Percentiles rank a stretch among this genome's conserved stretches.
Evolutionary conservation across 2,329 filamentous ascomycete genomes (phyloP).

Genomic region (Colletotrichum sp.): DNA sequence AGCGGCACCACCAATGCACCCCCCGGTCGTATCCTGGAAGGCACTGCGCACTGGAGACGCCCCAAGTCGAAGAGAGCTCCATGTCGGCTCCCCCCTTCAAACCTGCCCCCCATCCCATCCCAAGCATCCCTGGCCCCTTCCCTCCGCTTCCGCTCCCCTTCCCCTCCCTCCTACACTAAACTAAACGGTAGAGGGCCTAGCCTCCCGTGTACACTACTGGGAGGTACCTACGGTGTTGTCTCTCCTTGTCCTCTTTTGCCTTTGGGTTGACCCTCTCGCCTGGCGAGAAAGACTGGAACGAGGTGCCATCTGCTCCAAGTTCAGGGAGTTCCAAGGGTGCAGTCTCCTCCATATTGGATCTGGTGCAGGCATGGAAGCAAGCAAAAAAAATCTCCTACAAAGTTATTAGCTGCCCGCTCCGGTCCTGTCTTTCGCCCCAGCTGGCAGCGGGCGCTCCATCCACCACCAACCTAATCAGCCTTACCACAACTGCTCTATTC

Average conservation of each 20-base stretch:
- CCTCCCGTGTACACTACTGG: background rate
- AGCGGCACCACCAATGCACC: background rate
- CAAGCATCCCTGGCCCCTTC: background rate
- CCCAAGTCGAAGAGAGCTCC: background rate
- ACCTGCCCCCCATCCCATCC: background rate
- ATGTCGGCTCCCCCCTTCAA: background rate
- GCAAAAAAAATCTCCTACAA: slow-evolving; percentile 6
- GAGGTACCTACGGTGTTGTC: background rate
- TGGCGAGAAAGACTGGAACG: background rate
- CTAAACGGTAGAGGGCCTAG: background rate
- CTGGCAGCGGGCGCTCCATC: slow-evolving; percentile 14
- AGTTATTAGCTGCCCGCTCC: slow-evolving; percentile 21
- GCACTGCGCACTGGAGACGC: background rate
- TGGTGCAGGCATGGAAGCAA: background rate
- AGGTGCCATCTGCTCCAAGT: background rate
- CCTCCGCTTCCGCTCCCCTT: background rate
- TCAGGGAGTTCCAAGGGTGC: background rate
- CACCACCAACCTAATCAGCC: slow-evolving; percentile 18
- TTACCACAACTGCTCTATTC: slow-evolving; percentile 15
- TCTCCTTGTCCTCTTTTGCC: background rate
- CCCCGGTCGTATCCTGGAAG: background rate
- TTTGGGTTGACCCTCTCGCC: background rate
- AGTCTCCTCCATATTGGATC: slow-evolving; percentile 1
- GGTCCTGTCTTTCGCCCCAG: slow-evolving; percentile 14
- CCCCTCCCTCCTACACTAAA: background rate